A percentile compares a stretch with the other conserved stretches of the same genome.
Evolutionary conservation across 1,139 yeast species (phyloP).

Genomic region (Trichomonascaceae sp.): DNA sequence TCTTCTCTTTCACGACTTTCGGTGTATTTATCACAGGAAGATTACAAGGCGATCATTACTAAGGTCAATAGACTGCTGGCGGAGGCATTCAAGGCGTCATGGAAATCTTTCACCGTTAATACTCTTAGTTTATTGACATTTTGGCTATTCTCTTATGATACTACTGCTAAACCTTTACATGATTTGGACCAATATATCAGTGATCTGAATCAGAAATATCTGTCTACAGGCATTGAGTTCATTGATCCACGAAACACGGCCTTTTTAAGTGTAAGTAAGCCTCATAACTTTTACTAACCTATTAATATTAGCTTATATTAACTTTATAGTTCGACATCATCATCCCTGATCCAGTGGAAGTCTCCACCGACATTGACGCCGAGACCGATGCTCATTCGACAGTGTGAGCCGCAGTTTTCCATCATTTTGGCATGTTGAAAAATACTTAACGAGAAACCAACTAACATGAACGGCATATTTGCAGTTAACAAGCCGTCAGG

Average conservation of each 20-base stretch:
- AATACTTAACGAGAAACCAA: not conserved
- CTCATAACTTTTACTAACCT: not conserved
- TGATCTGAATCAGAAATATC: conserved; percentile 36
- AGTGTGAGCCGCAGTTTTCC: not conserved
- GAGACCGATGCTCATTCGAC: not conserved
- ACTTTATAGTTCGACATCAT: conserved; percentile 6
- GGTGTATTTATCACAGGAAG: conserved; percentile 34
- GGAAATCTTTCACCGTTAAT: conserved; percentile 38
- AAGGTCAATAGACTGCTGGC: conserved; percentile 42
- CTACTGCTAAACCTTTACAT: conserved; percentile 31
- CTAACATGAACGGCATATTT: conserved; percentile 54
- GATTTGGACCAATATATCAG: conserved; percentile 45
- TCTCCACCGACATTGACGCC: not conserved
- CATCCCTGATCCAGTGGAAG: not conserved
- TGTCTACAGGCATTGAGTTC: conserved; percentile 35
- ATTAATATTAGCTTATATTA: not conserved
- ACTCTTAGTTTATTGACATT: conserved; percentile 46
- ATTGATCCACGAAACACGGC: conserved; percentile 55
- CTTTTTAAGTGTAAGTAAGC: conserved; percentile 48
- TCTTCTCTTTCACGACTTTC: conserved; percentile 44
- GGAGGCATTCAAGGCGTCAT: conserved; percentile 39
- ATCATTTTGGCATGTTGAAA: not conserved
- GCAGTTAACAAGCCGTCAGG: conserved; percentile 93
- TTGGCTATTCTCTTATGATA: conserved; percentile 31
- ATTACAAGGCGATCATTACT: conserved; percentile 39